Evolutionary conservation across 306 rosid genomes (phyloP).

Genomic region (Vigna reflexopilosa): DNA sequence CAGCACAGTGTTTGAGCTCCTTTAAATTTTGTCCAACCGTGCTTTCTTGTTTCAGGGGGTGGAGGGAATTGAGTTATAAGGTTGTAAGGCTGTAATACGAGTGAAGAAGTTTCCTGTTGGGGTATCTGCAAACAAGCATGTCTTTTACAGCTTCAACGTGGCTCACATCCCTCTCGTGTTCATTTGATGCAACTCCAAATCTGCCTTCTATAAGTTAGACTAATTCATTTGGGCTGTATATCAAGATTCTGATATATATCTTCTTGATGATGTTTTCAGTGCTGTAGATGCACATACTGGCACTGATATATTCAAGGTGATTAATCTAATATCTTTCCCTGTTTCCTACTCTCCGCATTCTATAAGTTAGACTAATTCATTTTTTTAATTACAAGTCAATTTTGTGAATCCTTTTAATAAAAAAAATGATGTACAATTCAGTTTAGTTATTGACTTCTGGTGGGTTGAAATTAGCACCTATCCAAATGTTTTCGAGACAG

Average conservation of each 20-base stretch:
- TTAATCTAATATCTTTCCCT: background rate
- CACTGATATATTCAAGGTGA: slow-evolving; percentile 88
- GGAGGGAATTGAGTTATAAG: slow-evolving; percentile 6
- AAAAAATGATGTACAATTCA: background rate
- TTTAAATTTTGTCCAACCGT: background rate
- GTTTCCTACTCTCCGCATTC: slow-evolving; percentile 25
- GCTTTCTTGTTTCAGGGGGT: slow-evolving; percentile 34
- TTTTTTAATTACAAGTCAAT: slow-evolving; percentile 3
- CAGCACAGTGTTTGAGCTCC: background rate
- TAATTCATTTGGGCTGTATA: slow-evolving; percentile 97
- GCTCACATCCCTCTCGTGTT: slow-evolving; percentile 67
- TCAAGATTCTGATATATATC: slow-evolving; percentile 87
- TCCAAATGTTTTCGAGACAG: slow-evolving; percentile 13
- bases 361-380: background rate
- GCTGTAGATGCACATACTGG: slow-evolving; percentile 99
- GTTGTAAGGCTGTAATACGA: background rate
- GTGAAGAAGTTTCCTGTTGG: slow-evolving; percentile 10
- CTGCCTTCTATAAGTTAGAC: no score
- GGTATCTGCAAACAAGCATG: no score
- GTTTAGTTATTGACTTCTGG: background rate
- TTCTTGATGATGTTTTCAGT: slow-evolving; percentile 94
- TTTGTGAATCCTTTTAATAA: slow-evolving; percentile 2
- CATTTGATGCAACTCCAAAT: slow-evolving; percentile 45
- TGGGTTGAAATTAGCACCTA: background rate
- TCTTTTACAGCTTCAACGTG: slow-evolving; percentile 52